phyloP scores from a whole-genome alignment of 177 flowering plant species.

The Vitis hybrid region DNA sequence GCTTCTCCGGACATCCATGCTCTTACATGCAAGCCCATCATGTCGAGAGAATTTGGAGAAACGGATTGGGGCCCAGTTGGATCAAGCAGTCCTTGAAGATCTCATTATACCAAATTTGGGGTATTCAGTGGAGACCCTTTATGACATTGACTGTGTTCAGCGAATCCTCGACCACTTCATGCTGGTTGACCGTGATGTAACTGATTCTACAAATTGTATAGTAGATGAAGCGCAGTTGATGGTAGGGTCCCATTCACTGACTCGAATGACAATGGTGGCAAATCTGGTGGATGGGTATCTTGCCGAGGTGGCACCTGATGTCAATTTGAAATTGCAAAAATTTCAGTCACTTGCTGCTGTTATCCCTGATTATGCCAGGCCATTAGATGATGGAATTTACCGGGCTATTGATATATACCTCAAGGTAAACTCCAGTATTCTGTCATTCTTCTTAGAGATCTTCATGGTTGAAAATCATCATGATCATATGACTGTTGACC shows the following conservation, averaged over 20 bases:
- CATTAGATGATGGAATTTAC: slow-evolving; percentile 63
- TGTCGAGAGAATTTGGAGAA: slow-evolving; percentile 58
- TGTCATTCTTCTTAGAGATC: too few species aligned
- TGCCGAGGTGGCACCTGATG: slow-evolving; percentile 71
- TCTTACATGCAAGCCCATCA: slow-evolving; percentile 39
- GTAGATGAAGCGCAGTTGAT: slow-evolving; percentile 47
- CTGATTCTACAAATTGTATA: slow-evolving; percentile 23
- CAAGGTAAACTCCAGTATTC: slow-evolving; percentile 37
- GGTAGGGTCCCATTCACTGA: slow-evolving; percentile 36
- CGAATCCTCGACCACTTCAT: slow-evolving; percentile 63
- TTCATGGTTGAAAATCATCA: too few species aligned
- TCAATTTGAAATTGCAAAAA: slow-evolving; percentile 48
- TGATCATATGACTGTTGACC: too few species aligned
- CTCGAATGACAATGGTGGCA: slow-evolving; percentile 66
- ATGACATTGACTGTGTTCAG: slow-evolving; percentile 65
- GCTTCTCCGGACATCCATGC: slow-evolving; percentile 50
- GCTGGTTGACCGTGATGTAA: slow-evolving; percentile 25
- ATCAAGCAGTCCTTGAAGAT: slow-evolving; percentile 61
- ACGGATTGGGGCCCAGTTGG: slow-evolving; percentile 54
- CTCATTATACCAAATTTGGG: slow-evolving; percentile 65
- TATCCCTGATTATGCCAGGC: slow-evolving; percentile 69
- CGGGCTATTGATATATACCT: slow-evolving; percentile 71
- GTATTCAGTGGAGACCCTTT: slow-evolving; percentile 54
- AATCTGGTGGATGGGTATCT: slow-evolving; percentile 57
- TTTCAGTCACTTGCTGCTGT: slow-evolving; percentile 60